Percentiles rank a stretch among this genome's conserved stretches.
Conservation (phyloP, 2,329 filamentous ascomycete species). For the Tolypocladium paradoxum region DNA sequence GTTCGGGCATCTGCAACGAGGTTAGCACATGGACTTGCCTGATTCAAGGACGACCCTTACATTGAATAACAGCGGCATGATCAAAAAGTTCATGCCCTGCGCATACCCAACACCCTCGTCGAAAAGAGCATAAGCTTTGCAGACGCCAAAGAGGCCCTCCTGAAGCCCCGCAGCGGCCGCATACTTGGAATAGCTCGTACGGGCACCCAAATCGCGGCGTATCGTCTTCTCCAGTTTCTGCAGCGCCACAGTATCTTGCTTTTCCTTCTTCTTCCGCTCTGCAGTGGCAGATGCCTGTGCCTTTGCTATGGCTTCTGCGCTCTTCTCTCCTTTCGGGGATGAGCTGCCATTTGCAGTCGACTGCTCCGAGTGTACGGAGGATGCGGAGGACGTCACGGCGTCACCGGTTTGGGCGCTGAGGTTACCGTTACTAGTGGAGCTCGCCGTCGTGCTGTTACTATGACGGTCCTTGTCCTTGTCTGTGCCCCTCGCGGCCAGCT, state of each 20-base stretch:
- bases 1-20: conserved; percentile 69
- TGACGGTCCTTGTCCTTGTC: conserved; percentile 62
- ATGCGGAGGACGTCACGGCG: conserved; percentile 64
- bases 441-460: conserved; percentile 42
- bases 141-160: conserved; percentile 87
- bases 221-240: conserved; percentile 86
- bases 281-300: conserved; percentile 51
- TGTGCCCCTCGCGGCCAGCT: conserved; percentile 68
- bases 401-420: conserved; percentile 51
- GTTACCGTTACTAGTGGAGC: conserved; percentile 42
- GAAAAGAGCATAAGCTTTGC: conserved; percentile 93
- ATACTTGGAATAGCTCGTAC: conserved; percentile 96
- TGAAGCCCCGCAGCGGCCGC: conserved; percentile 83
- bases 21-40: conserved; percentile 8
- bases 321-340: conserved; percentile 49
- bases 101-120: conserved; percentile 94
- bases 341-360: conserved; percentile 50
- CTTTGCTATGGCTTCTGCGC: conserved; percentile 53
- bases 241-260: conserved; percentile 63
- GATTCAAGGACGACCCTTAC: conserved; percentile 32
- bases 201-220: conserved; percentile 76
- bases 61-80: conserved; percentile 94
- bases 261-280: conserved; percentile 67
- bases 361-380: conserved; percentile 70
- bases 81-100: conserved; percentile 97